Conservation (phyloP, 2,329 filamentous ascomycete genomes). For the Rutstroemia sp. region DNA sequence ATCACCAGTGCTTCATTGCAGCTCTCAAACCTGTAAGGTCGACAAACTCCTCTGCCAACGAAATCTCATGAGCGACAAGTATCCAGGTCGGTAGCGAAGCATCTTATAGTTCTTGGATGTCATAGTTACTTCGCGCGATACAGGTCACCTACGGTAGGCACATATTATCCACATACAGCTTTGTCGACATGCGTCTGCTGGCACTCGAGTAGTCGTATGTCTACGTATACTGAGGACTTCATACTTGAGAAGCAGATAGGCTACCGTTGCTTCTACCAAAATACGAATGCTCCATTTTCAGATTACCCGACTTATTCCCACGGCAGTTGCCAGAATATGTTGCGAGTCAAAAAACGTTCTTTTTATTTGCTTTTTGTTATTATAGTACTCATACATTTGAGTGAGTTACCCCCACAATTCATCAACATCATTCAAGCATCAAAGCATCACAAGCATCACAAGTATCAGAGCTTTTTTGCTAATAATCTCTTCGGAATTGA, state of each 20-base stretch:
- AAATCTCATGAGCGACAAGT: slow-evolving; percentile 7
- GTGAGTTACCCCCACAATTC: not conserved
- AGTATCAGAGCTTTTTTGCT: too few species aligned
- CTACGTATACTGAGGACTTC: not conserved
- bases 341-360: not conserved
- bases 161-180: slow-evolving; percentile 3
- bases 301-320: slow-evolving; percentile 5
- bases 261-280: not conserved
- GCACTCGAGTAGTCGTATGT: too few species aligned
- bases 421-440: not conserved
- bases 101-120: not conserved
- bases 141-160: not conserved
- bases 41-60: not conserved
- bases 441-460: not conserved
- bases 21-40: slow-evolving; percentile 14
- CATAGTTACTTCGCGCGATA: not conserved
- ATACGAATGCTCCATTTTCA: slow-evolving; percentile 1
- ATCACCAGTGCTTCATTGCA: slow-evolving; percentile 11
- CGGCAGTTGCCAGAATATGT: slow-evolving; percentile 5
- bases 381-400: not conserved
- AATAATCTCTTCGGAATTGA: too few species aligned
- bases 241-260: too few species aligned
- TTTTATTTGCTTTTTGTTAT: not conserved
- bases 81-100: not conserved
- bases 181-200: not conserved